Evolutionary conservation across 1,284 basidiomycete species (phyloP), one percentile per base, ranked within the genome.

Genomic region (Taiwanofungus camphoratus): DNA sequence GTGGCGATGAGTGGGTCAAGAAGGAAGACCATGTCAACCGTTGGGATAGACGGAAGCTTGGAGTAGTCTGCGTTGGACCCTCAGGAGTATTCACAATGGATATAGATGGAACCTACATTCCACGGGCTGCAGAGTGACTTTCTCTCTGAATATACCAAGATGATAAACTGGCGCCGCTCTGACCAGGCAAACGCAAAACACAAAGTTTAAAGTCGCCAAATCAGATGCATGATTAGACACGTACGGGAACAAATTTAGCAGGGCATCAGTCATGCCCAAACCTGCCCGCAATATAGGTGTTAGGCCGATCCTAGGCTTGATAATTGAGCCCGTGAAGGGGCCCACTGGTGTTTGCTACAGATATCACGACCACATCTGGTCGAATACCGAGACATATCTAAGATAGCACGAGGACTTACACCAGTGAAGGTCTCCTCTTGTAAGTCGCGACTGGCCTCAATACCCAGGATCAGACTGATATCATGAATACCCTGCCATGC

Each of bases 1-100:
- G 94, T 97, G 0, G 94, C 94, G 55, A 97, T 86, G 32, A 97
- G 68, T 3, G 94, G 90, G 55, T 98, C 94, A 31, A 97, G 74
- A 29, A 98, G 69, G 66, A 83, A 90, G 21, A 93, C 85, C 36
- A 79, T 67, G 58, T 96, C 92, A 5, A 93, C 79, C 0, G 85
- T 82, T 1, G 87, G 82, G 13, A 69, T 67, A 22, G 78, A 67
- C 5, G 93, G 94, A 9, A 97, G 76, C 68, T 95, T 95, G 48
- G 91, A 93, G 66, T 94, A 94, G 65, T 96, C 92, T 87, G 48
- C 1, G 43, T 23, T 24, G 43, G 41, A 50, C 27, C 41, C 8
- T 39, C 11, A 36, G 19, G 27, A 12, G 18, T 12, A 16, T 26
- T 16, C 29, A 11, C 12, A 26, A 40, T 24, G 11, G 11, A 34